Base-by-base conservation (phyloP, 306 rosid species). In the Casuarina cunninghamiana region DNA sequence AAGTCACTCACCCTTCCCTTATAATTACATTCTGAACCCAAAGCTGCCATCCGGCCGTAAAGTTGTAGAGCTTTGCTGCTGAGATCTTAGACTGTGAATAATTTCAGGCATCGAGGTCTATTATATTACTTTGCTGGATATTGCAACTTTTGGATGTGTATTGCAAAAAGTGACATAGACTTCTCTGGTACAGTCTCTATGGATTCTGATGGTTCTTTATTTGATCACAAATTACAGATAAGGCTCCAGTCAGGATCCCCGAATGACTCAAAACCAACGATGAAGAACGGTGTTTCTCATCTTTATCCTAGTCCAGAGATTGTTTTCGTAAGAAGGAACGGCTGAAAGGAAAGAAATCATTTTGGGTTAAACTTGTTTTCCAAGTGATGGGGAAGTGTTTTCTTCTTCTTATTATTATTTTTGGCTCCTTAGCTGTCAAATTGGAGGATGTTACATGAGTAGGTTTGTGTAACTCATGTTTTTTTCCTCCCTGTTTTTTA, bases 371-470 rank as follows among this genome's bases (percentile, higher is more conserved):
- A 26, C 32, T 26, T 26, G 32, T 39, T 69, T 13, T 68, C 78
- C 57, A 76, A 83, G 78, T 86, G 81, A 73, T 17, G 80, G 83
- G 91, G 88, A 78, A 86, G 84, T 80, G 61, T 54, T 2, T 58
- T 85, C 53, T 49, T 42, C 42, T 9, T 2, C 2, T 42, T 41
- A 3, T 66, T 80, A 46, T 69, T 2, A 79, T 70, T 77, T 83
- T 77, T 79, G 75, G 84, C 91, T 84, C 80, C 19, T 60, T 38
- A 13, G 76, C 77, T 11, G 69, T 80, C 41, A 51, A 70, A 74
- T 5, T 72, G 87, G 91, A 86, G 93, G 93, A 78, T 85, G 82
- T 73, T 77, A 74, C 89, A 53, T 41, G 90, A 84, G 93, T 82
- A 32, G 17, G 21, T 26, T 42, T 78, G 54, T 54, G n/a, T 10